Evolutionary conservation across 306 rosid genomes (phyloP).

Genomic region (Lathyrus oleraceus): DNA sequence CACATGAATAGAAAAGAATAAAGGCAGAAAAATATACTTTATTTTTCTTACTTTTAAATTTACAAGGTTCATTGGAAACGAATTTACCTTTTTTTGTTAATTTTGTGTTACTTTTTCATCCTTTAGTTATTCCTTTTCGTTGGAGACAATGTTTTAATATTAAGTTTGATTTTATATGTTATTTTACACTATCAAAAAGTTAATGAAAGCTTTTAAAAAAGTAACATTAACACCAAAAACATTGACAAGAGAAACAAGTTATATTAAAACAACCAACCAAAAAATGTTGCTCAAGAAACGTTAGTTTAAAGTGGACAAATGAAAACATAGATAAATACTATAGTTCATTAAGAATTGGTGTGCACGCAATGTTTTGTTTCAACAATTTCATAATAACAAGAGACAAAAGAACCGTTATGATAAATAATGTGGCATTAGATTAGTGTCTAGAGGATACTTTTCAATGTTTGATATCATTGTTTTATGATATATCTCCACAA

Average conservation of each 20-base stretch:
- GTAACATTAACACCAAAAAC: background rate
- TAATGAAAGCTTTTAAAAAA: background rate
- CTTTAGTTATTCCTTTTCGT: conserved; percentile 32
- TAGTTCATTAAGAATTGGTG: conserved; percentile 20
- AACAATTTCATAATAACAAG: conserved; percentile 18
- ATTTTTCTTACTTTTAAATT: conserved; percentile 28
- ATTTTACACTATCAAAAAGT: conserved; percentile 27
- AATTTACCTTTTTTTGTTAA: conserved; percentile 20
- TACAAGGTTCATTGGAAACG: conserved; percentile 30
- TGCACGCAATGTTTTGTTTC: conserved; percentile 26
- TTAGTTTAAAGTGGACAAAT: conserved; percentile 26
- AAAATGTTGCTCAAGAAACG: conserved; percentile 30
- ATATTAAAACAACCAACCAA: conserved; percentile 25
- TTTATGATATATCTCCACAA: conserved; percentile 26
- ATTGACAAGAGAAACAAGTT: conserved; percentile 23
- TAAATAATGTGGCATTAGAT: conserved; percentile 11
- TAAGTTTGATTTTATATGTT: conserved; percentile 28
- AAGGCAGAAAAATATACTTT: conserved; percentile 26
- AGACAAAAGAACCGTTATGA: conserved; percentile 30
- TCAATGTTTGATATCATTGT: conserved; percentile 35
- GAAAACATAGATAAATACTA: conserved; percentile 19
- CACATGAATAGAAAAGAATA: conserved; percentile 37
- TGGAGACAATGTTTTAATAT: conserved; percentile 19
- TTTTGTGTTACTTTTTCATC: conserved; percentile 23
- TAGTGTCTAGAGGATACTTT: conserved; percentile 5